Conservation (phyloP, 2,329 filamentous ascomycete species). For the Diaporthe batatas region DNA sequence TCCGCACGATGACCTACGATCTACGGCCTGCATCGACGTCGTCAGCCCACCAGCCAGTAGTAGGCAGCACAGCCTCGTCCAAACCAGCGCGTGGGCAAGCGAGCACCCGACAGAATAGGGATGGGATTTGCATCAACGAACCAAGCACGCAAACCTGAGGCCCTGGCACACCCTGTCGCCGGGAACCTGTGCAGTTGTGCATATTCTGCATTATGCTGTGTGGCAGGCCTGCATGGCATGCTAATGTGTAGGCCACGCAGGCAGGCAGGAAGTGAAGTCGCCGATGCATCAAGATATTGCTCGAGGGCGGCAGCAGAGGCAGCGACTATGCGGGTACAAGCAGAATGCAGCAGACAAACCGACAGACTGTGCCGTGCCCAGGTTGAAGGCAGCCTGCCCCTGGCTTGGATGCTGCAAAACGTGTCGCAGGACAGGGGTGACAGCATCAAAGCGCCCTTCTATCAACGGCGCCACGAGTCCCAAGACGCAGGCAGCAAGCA, state of each 20-base stretch:
- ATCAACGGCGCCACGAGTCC: conserved; percentile 20
- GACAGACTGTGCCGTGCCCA: conserved; percentile 1
- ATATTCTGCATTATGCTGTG: not conserved
- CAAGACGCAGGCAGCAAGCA: not conserved
- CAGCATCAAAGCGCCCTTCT: conserved; percentile 24
- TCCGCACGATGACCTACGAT: not conserved
- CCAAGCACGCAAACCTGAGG: conserved; percentile 26
- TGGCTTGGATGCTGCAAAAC: conserved; percentile 31
- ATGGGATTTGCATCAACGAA: conserved; percentile 13
- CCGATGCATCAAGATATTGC: not conserved
- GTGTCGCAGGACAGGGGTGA: conserved; percentile 32
- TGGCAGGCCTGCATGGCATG: not conserved
- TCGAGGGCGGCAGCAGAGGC: not conserved
- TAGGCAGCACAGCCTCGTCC: conserved; percentile 4
- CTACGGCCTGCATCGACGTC: not conserved
- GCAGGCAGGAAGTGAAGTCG: not conserved
- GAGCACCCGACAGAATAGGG: not conserved
- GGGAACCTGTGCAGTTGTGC: conserved; percentile 15
- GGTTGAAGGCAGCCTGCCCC: conserved; percentile 27
- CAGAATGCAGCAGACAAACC: not conserved
- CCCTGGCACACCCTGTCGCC: conserved; percentile 27
- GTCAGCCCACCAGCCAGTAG: not conserved
- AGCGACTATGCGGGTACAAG: not conserved
- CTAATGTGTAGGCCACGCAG: not conserved
- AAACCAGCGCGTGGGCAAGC: conserved; percentile 8